Evolutionary conservation across 306 rosid genomes (phyloP), one percentile per base, ranked within the genome.

Genomic region (Glycine latifolia): DNA sequence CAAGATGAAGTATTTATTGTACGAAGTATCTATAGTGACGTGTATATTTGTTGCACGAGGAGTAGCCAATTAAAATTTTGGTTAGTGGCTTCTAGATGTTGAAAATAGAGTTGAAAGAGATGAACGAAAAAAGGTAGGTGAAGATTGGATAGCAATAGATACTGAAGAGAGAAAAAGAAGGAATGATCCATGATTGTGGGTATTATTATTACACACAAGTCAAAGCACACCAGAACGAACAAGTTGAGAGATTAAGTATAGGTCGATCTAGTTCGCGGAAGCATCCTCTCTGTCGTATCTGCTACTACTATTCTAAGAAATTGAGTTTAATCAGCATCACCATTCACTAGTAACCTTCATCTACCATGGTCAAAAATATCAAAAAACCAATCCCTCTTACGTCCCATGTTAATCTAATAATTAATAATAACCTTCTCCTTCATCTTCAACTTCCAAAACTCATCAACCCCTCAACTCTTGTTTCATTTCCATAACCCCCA

Each of bases 231-330:
- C 5, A 48, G 26, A 41, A 17, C 43, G 31, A 13, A 10, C 0
- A 20, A 16, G 54, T 52, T 26, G 31, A 20, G 20, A 20, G 20
- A 20, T 0, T 20, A 20, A 52, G 41, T 10, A 60, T 10, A 60
- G 41, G 9, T 20, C 0, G 63, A 17, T 59, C 6, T n/a, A 61
- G 67, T 61, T 74, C 79, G 67, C 7, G 41, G 79, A 74, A 74
- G 43, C 79, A 74, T 7, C 79, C 54, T 3, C 0, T 6, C 6
- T 16, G 5, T n/a, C 37, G 44, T 60, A 37, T 10, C 7, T 39
- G 4, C 44, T 37, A 37, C 31, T 26, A 26, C 31, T 26, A 2
- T 37, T 4, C 31, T 37, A 37, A 37, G 41, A 37, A 2, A 37
- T 0, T 37, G 41, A 37, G 41, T 37, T 37, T 37, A 52, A 9